Base-by-base conservation (phyloP, 2,329 filamentous ascomycete species). In the Aspergillus ustus region DNA sequence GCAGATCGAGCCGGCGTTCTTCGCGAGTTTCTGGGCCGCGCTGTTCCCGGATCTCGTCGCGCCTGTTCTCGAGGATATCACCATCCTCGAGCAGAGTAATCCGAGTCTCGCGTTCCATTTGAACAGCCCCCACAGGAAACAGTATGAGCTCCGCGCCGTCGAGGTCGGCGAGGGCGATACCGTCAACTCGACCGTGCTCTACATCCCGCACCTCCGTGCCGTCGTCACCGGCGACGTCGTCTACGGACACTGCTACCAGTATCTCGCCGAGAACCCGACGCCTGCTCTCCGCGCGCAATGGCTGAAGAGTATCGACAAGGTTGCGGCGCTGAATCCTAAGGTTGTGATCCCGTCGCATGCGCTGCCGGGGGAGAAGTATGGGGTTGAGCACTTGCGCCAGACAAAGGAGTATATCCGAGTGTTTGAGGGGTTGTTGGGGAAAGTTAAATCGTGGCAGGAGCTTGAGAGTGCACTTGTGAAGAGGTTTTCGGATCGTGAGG, bases 211-310 rank as follows among this genome's bases (percentile, higher is more conserved):
- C 13, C 52, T 81, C 1, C 61, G 60, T 4, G 70, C 80, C 5
- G 78, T 72, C 0, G 74, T 77, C 1, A 71, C 70, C 0, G 78
- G 79, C 1, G 78, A 81, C 60, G 72, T 74, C 22, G 74, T 79
- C 1, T 80, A 80, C 57, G 75, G 75, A 0, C 67, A 77, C 22
- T 69, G 72, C 5, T 73, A 78, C 50, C 75, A 76, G 63, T 74
- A 72, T 63, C 66, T 80, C 1, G 68, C 63, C 3, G 77, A 79
- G 53, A 70, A 72, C 0, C 73, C 72, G 46, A 79, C 74, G 1
- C 59, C 67, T 2, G 67, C 67, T 1, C 70, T 72, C 57, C 65
- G 76, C 0, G 57, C 66, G 8, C 67, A 70, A 13, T 80, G 78
- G 77, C 69, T 78, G 5, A 37, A 59, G 0, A 68, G 71, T 2